These are phyloP conservation scores for Populus nigra DNA, from an alignment of 345 rosid species.

Conservation along the genomic window DNA sequence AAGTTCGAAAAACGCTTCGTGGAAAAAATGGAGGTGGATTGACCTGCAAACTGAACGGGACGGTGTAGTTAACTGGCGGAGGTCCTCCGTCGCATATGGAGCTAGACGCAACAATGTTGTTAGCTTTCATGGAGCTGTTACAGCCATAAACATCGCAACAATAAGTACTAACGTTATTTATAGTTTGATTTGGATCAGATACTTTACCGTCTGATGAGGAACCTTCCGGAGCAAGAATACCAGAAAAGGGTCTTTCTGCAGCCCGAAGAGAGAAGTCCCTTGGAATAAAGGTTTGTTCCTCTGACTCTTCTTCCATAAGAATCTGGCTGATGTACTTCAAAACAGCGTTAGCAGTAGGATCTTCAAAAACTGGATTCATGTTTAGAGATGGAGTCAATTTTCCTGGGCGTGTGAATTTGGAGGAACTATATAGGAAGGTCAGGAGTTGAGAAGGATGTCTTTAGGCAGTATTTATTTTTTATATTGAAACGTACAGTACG, in stretches of 20 bases:
- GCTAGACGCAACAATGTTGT: not conserved
- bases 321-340: not conserved
- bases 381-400: not conserved
- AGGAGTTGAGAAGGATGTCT: not conserved
- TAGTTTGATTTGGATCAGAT: not conserved
- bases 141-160: not conserved
- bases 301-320: not conserved
- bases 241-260: conserved; percentile 26
- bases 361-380: not conserved
- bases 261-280: conserved; percentile 11
- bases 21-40: not conserved
- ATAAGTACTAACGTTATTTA: not conserved
- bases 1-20: not conserved
- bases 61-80: not conserved
- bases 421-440: not conserved
- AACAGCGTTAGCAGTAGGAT: not conserved
- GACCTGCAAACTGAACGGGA: not conserved
- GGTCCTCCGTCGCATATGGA: not conserved
- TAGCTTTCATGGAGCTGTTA: not conserved
- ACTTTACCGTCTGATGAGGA: not conserved
- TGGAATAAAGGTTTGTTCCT: not conserved
- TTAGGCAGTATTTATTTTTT: not conserved
- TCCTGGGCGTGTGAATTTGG: not conserved
- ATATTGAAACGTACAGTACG: not conserved
- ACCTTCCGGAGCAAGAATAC: conserved; percentile 3